A percentile compares a stretch with the other conserved stretches of the same genome.
Evolutionary conservation across 306 rosid species (phyloP).

Genomic region (Vigna nakashimae): DNA sequence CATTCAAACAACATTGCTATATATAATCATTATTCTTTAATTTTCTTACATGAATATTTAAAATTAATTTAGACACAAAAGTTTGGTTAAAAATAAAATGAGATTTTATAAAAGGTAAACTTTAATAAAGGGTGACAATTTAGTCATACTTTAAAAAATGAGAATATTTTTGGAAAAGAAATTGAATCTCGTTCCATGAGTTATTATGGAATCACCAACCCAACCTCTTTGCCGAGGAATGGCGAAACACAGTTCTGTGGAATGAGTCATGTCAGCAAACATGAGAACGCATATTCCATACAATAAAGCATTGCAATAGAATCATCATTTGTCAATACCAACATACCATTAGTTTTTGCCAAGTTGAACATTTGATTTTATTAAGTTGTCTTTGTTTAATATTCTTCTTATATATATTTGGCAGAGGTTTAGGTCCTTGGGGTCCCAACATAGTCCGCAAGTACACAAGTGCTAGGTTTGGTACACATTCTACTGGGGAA

Average conservation of each 20-base stretch:
- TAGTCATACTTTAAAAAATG: background rate
- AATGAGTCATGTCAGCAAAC: background rate
- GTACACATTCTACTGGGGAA: constrained; percentile 68
- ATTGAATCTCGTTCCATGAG: background rate
- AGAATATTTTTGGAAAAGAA: background rate
- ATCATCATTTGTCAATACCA: background rate
- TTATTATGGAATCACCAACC: too few species aligned
- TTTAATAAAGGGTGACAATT: background rate
- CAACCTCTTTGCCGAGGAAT: too few species aligned
- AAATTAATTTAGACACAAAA: background rate
- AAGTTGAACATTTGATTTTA: constrained; percentile 21
- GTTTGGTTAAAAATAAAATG: background rate
- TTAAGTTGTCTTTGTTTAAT: constrained; percentile 24
- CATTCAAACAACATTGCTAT: background rate
- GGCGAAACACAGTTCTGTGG: too few species aligned
- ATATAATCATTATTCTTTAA: constrained; percentile 1
- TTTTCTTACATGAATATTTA: background rate
- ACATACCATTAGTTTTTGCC: background rate
- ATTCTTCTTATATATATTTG: constrained; percentile 24
- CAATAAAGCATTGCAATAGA: constrained; percentile 9
- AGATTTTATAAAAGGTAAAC: background rate
- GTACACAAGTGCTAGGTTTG: constrained; percentile 84
- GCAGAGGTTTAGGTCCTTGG: constrained; percentile 97
- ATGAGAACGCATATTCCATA: background rate
- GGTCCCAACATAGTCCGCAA: constrained; percentile 80